Evolutionary conservation across 2,329 filamentous ascomycete species (phyloP).

Genomic region (Diaporthe longicolla): DNA sequence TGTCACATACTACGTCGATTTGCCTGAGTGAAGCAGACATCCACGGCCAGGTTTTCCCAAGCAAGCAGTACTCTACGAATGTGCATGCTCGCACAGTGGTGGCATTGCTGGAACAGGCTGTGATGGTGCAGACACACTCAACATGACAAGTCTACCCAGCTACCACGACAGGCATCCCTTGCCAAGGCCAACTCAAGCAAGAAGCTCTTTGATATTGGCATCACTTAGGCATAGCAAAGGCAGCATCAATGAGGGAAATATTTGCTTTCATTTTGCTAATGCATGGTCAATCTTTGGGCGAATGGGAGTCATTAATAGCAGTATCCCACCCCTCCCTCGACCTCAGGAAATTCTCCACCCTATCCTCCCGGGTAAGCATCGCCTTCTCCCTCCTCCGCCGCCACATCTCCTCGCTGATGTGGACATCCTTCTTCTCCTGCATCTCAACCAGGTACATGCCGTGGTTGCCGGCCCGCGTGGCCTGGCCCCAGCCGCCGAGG

Average conservation of each 20-base stretch:
- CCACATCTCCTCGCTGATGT: constrained; percentile 72
- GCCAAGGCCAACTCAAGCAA: too few species aligned
- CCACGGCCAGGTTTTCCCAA: too few species aligned
- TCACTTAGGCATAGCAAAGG: not conserved
- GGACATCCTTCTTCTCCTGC: constrained; percentile 75
- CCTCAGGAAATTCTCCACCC: constrained; percentile 83
- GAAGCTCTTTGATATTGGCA: not conserved
- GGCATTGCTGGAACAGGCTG: not conserved
- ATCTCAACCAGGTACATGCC: constrained; percentile 75
- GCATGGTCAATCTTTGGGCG: constrained; percentile 25
- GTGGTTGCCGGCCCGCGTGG: constrained; percentile 75
- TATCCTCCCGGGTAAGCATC: constrained; percentile 70
- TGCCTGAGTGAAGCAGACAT: too few species aligned
- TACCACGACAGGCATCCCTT: too few species aligned
- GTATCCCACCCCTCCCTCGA: constrained; percentile 70
- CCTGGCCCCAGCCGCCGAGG: constrained; percentile 80
- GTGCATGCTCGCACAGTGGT: not conserved
- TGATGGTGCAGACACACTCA: not conserved
- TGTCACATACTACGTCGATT: not conserved
- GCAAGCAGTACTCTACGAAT: not conserved
- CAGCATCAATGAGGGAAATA: not conserved
- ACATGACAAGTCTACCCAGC: not conserved
- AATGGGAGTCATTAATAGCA: constrained; percentile 30
- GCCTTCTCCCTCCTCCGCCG: constrained; percentile 67
- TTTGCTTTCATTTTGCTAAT: not conserved